These are phyloP conservation scores for Pulveroboletus sp. DNA, from an alignment of 1,284 basidiomycete genomes.

Conservation along the genomic window DNA sequence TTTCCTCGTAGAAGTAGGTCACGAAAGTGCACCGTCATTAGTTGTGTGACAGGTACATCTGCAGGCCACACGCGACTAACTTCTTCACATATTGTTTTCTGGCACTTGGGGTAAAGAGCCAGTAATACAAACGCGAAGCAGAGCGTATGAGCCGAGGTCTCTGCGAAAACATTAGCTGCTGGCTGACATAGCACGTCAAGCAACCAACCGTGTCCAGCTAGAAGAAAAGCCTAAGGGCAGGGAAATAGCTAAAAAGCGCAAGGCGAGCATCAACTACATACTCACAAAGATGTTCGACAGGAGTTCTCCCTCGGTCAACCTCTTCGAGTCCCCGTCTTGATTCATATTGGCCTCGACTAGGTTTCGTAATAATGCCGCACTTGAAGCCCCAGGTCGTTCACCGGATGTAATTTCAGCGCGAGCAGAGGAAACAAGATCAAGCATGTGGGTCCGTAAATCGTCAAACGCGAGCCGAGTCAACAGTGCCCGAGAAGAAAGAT, in stretches of 20 bases:
- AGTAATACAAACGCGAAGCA: constrained; percentile 44
- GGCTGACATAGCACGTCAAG: background rate
- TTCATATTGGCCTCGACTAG: constrained; percentile 49
- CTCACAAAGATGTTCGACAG: constrained; percentile 49
- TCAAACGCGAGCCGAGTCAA: constrained; percentile 35
- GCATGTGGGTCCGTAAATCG: constrained; percentile 41
- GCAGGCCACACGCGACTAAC: constrained; percentile 38
- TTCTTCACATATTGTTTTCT: constrained; percentile 46
- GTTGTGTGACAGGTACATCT: constrained; percentile 27
- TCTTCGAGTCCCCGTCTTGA: constrained; percentile 32
- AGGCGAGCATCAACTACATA: background rate
- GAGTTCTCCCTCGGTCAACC: constrained; percentile 45
- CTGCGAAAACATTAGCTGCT: constrained; percentile 26
- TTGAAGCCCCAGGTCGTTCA: constrained; percentile 31
- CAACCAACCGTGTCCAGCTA: constrained; percentile 37
- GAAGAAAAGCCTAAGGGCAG: constrained; percentile 38
- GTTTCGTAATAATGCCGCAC: constrained; percentile 43
- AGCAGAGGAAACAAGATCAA: constrained; percentile 41
- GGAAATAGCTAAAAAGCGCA: background rate
- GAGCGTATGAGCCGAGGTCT: constrained; percentile 48
- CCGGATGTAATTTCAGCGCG: constrained; percentile 35
- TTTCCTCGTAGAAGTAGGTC: background rate
- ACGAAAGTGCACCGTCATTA: constrained; percentile 16
- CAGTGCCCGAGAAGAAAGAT: constrained; percentile 35
- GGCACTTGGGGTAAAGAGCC: constrained; percentile 48